These are phyloP conservation scores for Tolypocladium tropicale DNA, from an alignment of 2,329 filamentous ascomycete species.

Conservation along the genomic window DNA sequence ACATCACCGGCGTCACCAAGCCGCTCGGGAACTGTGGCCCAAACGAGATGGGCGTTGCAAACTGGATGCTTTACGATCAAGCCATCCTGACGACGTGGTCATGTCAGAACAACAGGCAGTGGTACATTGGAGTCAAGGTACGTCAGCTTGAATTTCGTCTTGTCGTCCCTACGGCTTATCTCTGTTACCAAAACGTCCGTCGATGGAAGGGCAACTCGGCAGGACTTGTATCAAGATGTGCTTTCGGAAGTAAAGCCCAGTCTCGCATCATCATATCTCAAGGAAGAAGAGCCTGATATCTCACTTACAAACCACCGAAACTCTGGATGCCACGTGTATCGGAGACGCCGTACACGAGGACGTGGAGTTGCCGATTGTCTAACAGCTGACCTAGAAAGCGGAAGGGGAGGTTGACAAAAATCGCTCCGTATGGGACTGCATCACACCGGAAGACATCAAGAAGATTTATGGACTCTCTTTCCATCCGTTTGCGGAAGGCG, in stretches of 20 bases:
- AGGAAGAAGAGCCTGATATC: neutral
- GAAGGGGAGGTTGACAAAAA: constrained; percentile 5
- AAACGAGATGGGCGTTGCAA: constrained; percentile 7
- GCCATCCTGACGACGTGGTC: constrained; percentile 10
- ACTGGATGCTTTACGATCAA: constrained; percentile 12
- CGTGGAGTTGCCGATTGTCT: neutral
- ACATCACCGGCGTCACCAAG: constrained; percentile 9
- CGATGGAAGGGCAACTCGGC: neutral
- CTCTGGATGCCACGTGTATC: neutral
- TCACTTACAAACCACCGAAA: neutral
- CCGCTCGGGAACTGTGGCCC: constrained; percentile 5
- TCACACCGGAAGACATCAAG: constrained; percentile 6
- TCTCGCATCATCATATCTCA: neutral
- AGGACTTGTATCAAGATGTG: neutral
- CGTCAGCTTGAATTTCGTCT: neutral
- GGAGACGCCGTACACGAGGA: neutral
- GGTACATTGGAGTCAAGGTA: constrained; percentile 11
- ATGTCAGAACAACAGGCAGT: constrained; percentile 9
- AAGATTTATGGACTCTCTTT: constrained; percentile 7
- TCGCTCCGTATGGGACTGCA: constrained; percentile 8
- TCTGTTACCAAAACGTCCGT: neutral
- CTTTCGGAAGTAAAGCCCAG: neutral
- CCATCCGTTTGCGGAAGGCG: constrained; percentile 10
- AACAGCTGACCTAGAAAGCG: constrained; percentile 1
- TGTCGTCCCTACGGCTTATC: neutral